Percentiles rank a stretch among this genome's conserved stretches.
These are phyloP conservation scores for Beauveria sp. DNA, from an alignment of 2,329 filamentous ascomycete genomes.

Conservation along the genomic window DNA sequence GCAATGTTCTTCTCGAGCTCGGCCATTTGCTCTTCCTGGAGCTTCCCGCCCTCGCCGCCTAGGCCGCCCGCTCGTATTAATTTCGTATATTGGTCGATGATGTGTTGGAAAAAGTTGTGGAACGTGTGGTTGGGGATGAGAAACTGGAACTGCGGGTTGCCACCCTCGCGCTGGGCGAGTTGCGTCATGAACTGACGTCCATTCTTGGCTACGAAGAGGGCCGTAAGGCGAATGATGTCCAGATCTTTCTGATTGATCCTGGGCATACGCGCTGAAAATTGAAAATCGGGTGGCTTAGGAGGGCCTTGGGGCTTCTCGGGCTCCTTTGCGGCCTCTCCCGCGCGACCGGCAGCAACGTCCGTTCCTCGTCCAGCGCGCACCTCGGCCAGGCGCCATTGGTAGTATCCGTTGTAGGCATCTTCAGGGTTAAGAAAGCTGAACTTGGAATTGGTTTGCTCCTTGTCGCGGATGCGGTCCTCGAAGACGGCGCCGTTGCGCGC, in stretches of 20 bases:
- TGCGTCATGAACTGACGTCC: conserved; percentile 87
- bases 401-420: conserved; percentile 84
- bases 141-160: conserved; percentile 95
- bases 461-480: conserved; percentile 78
- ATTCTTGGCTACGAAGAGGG: conserved; percentile 86
- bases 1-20: conserved; percentile 67
- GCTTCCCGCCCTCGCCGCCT: conserved; percentile 57
- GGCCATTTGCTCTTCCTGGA: conserved; percentile 63
- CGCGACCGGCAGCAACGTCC: conserved; percentile 66
- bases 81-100: conserved; percentile 89
- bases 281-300: conserved; percentile 75
- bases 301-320: conserved; percentile 69
- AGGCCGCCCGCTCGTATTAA: conserved; percentile 62
- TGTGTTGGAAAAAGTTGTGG: conserved; percentile 87
- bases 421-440: conserved; percentile 76
- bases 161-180: conserved; percentile 77
- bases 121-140: conserved; percentile 90
- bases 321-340: conserved; percentile 50
- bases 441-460: conserved; percentile 77
- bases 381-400: conserved; percentile 83
- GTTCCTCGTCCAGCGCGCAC: conserved; percentile 79
- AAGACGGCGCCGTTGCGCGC: conserved; percentile 61
- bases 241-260: conserved; percentile 94
- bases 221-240: conserved; percentile 66
- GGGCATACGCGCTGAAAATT: conserved; percentile 94